A percentile compares a stretch with the other conserved stretches of the same genome.
Evolutionary conservation across 306 rosid genomes (phyloP).

Genomic region (Casuarina equisetifolia): DNA sequence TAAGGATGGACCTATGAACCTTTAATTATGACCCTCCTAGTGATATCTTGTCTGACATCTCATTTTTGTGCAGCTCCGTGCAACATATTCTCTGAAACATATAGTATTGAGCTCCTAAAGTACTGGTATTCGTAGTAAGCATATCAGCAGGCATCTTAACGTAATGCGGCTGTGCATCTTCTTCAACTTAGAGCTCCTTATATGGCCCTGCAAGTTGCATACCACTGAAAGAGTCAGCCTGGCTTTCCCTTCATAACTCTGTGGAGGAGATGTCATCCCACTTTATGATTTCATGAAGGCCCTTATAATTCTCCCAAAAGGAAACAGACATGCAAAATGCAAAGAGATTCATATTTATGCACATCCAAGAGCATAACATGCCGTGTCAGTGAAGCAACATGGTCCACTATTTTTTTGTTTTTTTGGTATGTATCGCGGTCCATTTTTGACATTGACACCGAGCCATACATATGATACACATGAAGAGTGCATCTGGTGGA

Average conservation of each 20-base stretch:
- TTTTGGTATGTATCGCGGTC: too few species aligned
- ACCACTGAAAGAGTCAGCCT: background rate
- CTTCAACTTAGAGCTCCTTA: background rate
- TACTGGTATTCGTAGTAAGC: background rate
- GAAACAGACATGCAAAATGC: background rate
- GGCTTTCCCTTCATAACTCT: too few species aligned
- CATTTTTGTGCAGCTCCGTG: background rate
- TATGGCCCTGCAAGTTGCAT: too few species aligned
- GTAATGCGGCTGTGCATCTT: background rate
- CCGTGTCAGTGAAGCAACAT: background rate
- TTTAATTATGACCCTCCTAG: background rate
- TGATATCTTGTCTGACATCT: constrained; percentile 9
- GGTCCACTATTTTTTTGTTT: too few species aligned
- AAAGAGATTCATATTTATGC: background rate
- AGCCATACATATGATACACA: background rate
- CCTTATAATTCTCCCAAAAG: background rate
- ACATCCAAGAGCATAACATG: background rate
- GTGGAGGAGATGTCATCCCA: too few species aligned
- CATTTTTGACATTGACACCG: background rate
- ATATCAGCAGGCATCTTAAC: background rate
- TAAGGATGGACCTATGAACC: background rate
- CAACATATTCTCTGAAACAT: constrained; percentile 7
- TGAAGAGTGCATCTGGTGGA: background rate
- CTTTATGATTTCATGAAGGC: background rate
- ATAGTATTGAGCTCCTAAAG: background rate